phyloP scores from a whole-genome alignment of 164 flowering plant genomes.

The Chloranthus sessilifolius region DNA sequence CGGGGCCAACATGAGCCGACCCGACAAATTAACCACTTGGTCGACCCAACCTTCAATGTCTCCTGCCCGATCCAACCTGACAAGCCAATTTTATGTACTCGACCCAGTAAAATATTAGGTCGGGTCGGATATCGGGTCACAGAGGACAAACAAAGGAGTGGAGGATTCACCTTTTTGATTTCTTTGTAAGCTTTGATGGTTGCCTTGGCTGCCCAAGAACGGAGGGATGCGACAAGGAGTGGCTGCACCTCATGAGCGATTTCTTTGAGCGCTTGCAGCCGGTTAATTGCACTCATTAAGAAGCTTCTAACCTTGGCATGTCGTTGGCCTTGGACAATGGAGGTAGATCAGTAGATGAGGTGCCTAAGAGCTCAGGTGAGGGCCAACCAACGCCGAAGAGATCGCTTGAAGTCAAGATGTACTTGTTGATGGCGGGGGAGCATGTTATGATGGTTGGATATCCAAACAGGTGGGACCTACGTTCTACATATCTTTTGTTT shows the following conservation, averaged over 20 bases:
- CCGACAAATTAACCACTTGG: no score
- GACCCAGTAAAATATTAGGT: conserved; percentile 21
- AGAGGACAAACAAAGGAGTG: background rate
- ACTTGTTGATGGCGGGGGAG: conserved; percentile 34
- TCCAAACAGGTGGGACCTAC: conserved; percentile 44
- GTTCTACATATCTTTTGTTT: no score
- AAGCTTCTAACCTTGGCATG: conserved; percentile 28
- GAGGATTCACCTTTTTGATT: conserved; percentile 28
- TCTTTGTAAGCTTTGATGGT: conserved; percentile 19
- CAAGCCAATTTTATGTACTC: conserved; percentile 37
- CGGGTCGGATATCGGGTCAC: no score
- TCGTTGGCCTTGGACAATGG: conserved; percentile 27
- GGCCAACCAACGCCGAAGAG: conserved; percentile 31
- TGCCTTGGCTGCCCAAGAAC: conserved; percentile 21
- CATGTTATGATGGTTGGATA: conserved; percentile 44
- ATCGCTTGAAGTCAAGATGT: conserved; percentile 24
- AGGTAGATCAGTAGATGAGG: no score
- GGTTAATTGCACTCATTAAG: conserved; percentile 21
- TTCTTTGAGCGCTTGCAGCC: conserved; percentile 29
- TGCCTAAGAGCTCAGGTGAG: conserved; percentile 28
- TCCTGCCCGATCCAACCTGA: conserved; percentile 40
- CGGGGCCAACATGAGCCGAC: no score
- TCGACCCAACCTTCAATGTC: no score
- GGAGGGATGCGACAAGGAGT: conserved; percentile 17
- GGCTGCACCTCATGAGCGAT: conserved; percentile 32